These are phyloP conservation scores for Aspergillus hiratsukae DNA, from an alignment of 2,329 filamentous ascomycete species.

Conservation along the genomic window DNA sequence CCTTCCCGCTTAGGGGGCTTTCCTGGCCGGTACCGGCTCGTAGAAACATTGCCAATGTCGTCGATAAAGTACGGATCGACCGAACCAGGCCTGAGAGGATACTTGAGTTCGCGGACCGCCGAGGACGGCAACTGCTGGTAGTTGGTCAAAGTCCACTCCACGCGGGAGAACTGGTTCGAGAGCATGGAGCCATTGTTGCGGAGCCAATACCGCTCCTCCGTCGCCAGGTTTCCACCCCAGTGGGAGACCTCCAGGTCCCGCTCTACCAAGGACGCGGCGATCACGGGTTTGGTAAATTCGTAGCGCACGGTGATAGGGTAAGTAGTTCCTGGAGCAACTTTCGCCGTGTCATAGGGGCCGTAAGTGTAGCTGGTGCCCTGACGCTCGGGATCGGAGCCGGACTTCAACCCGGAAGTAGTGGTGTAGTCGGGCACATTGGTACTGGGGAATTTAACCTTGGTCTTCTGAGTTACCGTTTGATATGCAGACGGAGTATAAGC, in stretches of 20 bases:
- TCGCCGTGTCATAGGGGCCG: conserved; percentile 68
- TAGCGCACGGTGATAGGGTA: conserved; percentile 77
- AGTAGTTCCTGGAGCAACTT: conserved; percentile 70
- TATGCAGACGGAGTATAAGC: conserved; percentile 82
- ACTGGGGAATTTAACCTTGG: conserved; percentile 84
- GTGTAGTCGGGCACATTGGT: conserved; percentile 81
- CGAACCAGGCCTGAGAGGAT: conserved; percentile 75
- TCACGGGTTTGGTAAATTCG: conserved; percentile 90
- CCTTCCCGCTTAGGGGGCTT: conserved; percentile 66
- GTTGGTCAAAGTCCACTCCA: conserved; percentile 66
- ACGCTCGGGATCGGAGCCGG: conserved; percentile 68
- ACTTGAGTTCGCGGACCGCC: conserved; percentile 75
- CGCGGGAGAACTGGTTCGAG: conserved; percentile 66
- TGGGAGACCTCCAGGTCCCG: conserved; percentile 93
- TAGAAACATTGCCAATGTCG: conserved; percentile 94
- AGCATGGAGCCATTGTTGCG: conserved; percentile 81
- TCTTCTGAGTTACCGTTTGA: conserved; percentile 87
- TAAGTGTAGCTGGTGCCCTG: conserved; percentile 84
- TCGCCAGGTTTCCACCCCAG: conserved; percentile 95
- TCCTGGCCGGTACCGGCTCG: conserved; percentile 70
- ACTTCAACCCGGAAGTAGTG: conserved; percentile 57
- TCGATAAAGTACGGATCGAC: conserved; percentile 91
- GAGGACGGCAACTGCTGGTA: conserved; percentile 74
- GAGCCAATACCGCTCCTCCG: conserved; percentile 89
- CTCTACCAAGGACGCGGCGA: conserved; percentile 72